Percentiles rank a stretch among this genome's conserved stretches.
These are phyloP conservation scores for Lachnellula suecica DNA, from an alignment of 2,329 filamentous ascomycete species.

Conservation along the genomic window DNA sequence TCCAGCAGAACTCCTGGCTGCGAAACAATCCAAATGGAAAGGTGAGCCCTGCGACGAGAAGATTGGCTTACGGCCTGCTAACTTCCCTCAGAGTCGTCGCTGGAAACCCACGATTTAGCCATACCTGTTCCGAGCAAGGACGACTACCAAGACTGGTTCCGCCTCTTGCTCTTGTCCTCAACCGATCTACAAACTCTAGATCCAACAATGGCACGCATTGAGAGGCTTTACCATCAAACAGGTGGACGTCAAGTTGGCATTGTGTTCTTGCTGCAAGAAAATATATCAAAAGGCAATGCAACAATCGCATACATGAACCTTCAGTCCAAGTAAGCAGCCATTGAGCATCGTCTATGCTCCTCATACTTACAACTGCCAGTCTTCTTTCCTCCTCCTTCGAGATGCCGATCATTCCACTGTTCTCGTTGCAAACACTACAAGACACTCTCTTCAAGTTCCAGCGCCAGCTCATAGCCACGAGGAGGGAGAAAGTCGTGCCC, in stretches of 20 bases:
- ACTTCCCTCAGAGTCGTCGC: constrained; percentile 18
- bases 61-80: neutral
- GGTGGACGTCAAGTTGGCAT: constrained; percentile 32
- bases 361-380: constrained; percentile 12
- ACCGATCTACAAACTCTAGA: constrained; percentile 18
- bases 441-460: constrained; percentile 27
- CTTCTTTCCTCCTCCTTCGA: constrained; percentile 25
- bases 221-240: constrained; percentile 31
- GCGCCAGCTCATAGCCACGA: constrained; percentile 19
- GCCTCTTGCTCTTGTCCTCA: constrained; percentile 29
- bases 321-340: constrained; percentile 27
- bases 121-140: constrained; percentile 23
- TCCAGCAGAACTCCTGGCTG: constrained; percentile 25
- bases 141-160: constrained; percentile 19
- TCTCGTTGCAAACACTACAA: constrained; percentile 20
- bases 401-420: constrained; percentile 31
- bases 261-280: constrained; percentile 31
- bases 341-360: neutral
- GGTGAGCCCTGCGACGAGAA: constrained; percentile 20
- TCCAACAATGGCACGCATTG: constrained; percentile 26
- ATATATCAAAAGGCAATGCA: constrained; percentile 17
- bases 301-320: constrained; percentile 28
- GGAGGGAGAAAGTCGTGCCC: neutral
- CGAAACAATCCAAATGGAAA: constrained; percentile 29
- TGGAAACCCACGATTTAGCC: constrained; percentile 31